These are phyloP conservation scores for Colletotrichum horii DNA, from an alignment of 2,329 filamentous ascomycete genomes.

Conservation along the genomic window DNA sequence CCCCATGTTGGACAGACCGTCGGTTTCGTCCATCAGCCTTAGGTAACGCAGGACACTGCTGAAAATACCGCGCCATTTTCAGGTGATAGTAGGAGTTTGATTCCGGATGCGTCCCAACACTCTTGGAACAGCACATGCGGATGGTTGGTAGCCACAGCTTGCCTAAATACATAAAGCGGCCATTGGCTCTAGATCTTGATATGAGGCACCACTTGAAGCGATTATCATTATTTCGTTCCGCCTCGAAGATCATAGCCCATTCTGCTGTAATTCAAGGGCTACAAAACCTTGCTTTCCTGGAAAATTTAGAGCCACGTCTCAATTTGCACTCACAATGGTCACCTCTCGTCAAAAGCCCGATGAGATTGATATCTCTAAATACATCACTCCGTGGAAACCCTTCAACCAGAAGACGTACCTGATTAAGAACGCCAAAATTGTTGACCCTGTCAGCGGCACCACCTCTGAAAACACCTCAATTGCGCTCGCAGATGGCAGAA, in stretches of 20 bases:
- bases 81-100: background rate
- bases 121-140: background rate
- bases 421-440: background rate
- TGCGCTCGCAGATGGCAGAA: background rate
- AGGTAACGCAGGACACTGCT: background rate
- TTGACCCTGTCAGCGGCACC: background rate
- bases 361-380: background rate
- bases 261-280: accelerated
- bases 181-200: background rate
- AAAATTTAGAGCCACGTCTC: accelerated
- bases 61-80: background rate
- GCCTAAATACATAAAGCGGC: background rate
- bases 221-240: background rate
- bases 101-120: background rate
- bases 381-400: background rate
- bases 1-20: background rate
- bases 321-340: background rate
- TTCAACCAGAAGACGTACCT: background rate
- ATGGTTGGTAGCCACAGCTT: no score
- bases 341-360: background rate
- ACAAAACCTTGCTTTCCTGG: background rate
- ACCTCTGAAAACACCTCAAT: background rate
- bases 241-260: background rate
- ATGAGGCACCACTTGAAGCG: background rate
- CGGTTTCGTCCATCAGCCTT: background rate